Evolutionary conservation across 257 asterid species (phyloP).

Genomic region (Penstemon newberryi): DNA sequence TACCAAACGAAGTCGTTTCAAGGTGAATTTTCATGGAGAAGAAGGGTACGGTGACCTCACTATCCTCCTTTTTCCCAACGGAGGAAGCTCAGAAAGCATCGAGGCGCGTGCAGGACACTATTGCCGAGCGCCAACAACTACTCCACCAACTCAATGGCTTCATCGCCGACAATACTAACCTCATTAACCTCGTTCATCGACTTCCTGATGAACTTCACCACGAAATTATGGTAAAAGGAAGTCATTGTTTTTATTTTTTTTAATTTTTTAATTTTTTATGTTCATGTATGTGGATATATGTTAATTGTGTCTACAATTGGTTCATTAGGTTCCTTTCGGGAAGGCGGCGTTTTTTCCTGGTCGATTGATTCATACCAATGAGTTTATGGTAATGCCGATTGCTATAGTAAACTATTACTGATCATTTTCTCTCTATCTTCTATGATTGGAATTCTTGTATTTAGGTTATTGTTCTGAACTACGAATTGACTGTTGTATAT

Average conservation of each 20-base stretch:
- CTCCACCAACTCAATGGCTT: constrained; percentile 59
- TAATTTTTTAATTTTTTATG: neutral
- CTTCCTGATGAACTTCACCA: constrained; percentile 86
- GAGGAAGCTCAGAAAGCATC: constrained; percentile 78
- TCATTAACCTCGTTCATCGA: constrained; percentile 68
- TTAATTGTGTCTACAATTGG: constrained; percentile 1
- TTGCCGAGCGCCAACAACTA: constrained; percentile 52
- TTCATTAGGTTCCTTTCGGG: constrained; percentile 78
- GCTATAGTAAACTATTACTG: neutral
- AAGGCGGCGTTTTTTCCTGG: constrained; percentile 95
- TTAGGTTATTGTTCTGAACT: neutral
- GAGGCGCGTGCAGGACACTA: constrained; percentile 59
- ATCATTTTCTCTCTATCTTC: neutral
- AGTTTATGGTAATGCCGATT: constrained; percentile 55
- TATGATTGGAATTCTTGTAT: neutral
- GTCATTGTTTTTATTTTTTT: neutral
- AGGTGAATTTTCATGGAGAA: constrained; percentile 37
- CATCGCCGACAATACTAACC: constrained; percentile 51
- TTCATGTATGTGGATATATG: neutral
- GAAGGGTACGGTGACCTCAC: constrained; percentile 67
- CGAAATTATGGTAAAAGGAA: constrained; percentile 59
- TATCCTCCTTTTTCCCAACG: constrained; percentile 58
- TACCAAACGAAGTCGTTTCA: no score
- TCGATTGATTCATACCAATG: constrained; percentile 83
- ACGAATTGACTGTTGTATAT: neutral